Base-by-base conservation (phyloP, 1,139 yeast species). In the Nadsonia commutata region DNA sequence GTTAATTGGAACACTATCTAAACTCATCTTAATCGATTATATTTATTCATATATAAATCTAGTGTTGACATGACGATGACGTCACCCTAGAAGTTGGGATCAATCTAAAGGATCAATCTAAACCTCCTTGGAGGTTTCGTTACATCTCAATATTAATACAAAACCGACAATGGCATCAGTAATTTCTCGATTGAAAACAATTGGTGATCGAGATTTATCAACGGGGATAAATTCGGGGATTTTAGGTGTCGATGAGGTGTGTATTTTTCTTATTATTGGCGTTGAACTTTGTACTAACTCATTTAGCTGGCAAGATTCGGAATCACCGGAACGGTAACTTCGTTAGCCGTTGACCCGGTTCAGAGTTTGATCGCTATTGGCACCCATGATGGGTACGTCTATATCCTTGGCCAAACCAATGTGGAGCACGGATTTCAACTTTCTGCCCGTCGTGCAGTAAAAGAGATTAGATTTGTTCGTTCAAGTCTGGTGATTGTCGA, bases 311-410 rank as follows among this genome's bases (percentile, higher is more conserved):
- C 68, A 31, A 59, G 70, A 22, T 76, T 72, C 54, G 88, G 88
- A 2, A 54, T 79, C 39, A 60, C 67, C 19, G 84, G 85, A 2
- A 65, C 61, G 17, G 72, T 83, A 2, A 64, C 74, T 20, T 76
- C 83, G 0, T 62, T 78, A 38, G 94, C 94, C 0, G 83, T 70
- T 59, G 97, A 90, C 58, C 94, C 94, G 1, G 79, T 84, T 1
- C 98, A 90, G 57, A 77, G 94, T 41, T 68, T 90, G 38, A 61
- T 86, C 51, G 97, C 96, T 0, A 65, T 85, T 0, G 80, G 93
- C 2, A 85, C 95, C 0, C 75, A 70, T 38, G 58, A 63, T 11
- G 84, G 86, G 40, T 76, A 76, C 42, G 70, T 90, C 18, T 77
- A 84, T 52, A 80, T 90, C 3, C 80, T 77, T 55, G 98, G 98